phyloP scores from a whole-genome alignment of 306 rosid species.

The Dalbergia cochinchinensis region DNA sequence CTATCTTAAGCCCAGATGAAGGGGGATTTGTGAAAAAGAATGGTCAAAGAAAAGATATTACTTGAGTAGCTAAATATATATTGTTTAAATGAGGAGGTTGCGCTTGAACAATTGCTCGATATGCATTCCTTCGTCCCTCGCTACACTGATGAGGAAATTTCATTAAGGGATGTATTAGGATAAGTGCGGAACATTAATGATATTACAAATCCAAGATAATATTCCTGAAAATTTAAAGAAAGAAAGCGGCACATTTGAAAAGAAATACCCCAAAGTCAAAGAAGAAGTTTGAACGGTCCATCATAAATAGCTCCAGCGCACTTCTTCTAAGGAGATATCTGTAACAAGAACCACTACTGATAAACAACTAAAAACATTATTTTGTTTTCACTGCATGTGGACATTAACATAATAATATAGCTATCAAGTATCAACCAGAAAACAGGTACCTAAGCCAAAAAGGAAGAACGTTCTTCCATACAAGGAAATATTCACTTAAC shows the following conservation, averaged over 20 bases:
- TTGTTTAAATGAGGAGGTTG: conserved; percentile 90
- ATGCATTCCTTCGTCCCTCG: conserved; percentile 89
- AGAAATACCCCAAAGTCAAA: conserved; percentile 93
- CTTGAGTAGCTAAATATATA: conserved; percentile 96
- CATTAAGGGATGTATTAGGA: conserved; percentile 20
- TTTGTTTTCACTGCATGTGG: conserved; percentile 7
- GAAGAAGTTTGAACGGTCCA: conserved; percentile 92
- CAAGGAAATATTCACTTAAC: not conserved
- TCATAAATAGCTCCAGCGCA: conserved; percentile 95
- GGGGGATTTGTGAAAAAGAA: not conserved
- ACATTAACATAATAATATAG: conserved; percentile 14
- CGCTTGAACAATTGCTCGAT: conserved; percentile 92
- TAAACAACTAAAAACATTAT: conserved; percentile 25
- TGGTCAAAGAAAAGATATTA: conserved; percentile 42
- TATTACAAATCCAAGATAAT: conserved; percentile 25
- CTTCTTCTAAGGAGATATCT: conserved; percentile 98
- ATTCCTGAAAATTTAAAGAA: conserved; percentile 17
- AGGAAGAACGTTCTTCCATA: not conserved
- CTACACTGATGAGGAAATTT: conserved; percentile 65
- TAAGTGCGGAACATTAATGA: conserved; percentile 20
- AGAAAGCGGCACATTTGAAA: conserved; percentile 29
- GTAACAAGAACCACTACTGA: conserved; percentile 41
- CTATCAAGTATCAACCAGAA: conserved; percentile 19
- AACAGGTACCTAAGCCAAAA: conserved; percentile 9
- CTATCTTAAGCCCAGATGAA: conserved; percentile 27